Evolutionary conservation across 345 rosid species (phyloP), one percentile per base, ranked within the genome.

Genomic region (Salix arbutifolia): DNA sequence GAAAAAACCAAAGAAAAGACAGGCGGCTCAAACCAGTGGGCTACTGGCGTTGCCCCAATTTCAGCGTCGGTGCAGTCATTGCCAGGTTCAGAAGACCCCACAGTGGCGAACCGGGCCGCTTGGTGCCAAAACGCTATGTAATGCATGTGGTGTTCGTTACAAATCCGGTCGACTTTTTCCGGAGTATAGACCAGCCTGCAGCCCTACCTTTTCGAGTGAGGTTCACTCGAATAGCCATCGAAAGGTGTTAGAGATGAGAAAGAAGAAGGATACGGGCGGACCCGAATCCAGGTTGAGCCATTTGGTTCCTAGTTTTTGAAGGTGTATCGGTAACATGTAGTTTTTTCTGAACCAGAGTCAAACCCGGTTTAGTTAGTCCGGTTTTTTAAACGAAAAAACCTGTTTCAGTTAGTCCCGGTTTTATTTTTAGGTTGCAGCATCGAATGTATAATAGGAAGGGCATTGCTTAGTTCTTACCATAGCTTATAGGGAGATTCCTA

Each of bases 41-140:
- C 16, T 58, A 16, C 7, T 37, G 26, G 76, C 37, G 8, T 80
- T 69, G 35, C 65, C 48, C 71, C 84, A 79, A 37, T 74, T 82
- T 56, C 88, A 81, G 64, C 71, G 91, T 30, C 71, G 86, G 67
- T 89, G 91, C 30, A 87, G 86, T 48, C 91, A 89, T 62, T 89
- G 91, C 67, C 86, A 81, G 65, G 88, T 83, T 10, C 88, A 87
- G 61, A 87, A 89, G 83, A 87, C 91, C 44, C 91, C 91, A 1
- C 91, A 89, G 74, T 89, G 91, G 91, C 79, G 91, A 83, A 77
- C 87, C 82, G 91, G 91, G 33, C 91, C 91, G 0, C 84, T 75
- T 0, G 91, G 91, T 16, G 74, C 91, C 17, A 89, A 89, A 68
- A 89, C 91, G 4, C 83, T 89, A 2, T 89, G 91, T 46, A 89